A percentile compares a stretch with the other conserved stretches of the same genome.
phyloP scores from a whole-genome alignment of 2,329 filamentous ascomycete genomes.

The Alternaria angustiovoidea region DNA sequence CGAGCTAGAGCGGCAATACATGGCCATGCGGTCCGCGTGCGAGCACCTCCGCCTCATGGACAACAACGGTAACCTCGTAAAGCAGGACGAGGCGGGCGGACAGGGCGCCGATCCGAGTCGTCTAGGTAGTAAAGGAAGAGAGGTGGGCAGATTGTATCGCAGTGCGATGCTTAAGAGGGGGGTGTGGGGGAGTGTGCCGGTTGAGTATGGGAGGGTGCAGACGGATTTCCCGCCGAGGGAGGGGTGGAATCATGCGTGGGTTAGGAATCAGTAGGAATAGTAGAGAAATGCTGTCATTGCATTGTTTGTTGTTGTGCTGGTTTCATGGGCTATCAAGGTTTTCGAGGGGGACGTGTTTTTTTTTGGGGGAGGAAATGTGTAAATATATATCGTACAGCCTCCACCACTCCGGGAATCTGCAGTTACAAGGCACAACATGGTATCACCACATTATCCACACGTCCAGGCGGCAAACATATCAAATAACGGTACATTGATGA shows the following conservation, averaged over 20 bases:
- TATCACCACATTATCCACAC: too few species aligned
- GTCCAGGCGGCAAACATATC: too few species aligned
- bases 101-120: conserved; percentile 56
- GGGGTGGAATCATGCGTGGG: conserved; percentile 93
- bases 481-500: too few species aligned
- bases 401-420: too few species aligned
- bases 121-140: conserved; percentile 51
- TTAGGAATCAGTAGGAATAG: too few species aligned
- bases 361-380: too few species aligned
- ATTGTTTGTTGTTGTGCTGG: too few species aligned
- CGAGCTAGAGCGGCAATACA: conserved; percentile 81
- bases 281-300: too few species aligned
- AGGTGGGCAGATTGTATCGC: conserved; percentile 79
- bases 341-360: too few species aligned
- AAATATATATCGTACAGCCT: too few species aligned
- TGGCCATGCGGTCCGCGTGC: conserved; percentile 83
- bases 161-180: conserved; percentile 92
- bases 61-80: conserved; percentile 51
- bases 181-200: conserved; percentile 83
- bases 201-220: conserved; percentile 88
- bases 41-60: conserved; percentile 75
- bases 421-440: too few species aligned
- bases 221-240: conserved; percentile 80
- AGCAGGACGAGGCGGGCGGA: conserved; percentile 61
- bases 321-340: too few species aligned